Conservation (phyloP, 2,329 filamentous ascomycete genomes). For the Capronia coronata region DNA sequence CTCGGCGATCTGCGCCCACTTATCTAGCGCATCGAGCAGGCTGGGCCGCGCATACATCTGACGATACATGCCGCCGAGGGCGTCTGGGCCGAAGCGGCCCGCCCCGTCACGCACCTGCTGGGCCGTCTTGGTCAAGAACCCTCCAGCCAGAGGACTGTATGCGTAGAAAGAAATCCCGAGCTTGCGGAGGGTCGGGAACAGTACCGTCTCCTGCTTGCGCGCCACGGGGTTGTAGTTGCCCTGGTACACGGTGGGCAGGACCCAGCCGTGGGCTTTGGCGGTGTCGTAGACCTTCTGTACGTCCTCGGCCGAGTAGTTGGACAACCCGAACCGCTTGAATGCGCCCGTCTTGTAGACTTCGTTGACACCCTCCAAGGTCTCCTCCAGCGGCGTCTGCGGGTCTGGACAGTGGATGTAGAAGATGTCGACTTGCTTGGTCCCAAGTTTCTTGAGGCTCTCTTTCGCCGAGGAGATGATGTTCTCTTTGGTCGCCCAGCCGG, state of each 20-base stretch:
- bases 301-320: slow-evolving; percentile 33
- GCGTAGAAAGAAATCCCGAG: slow-evolving; percentile 31
- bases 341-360: slow-evolving; percentile 32
- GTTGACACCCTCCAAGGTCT: slow-evolving; percentile 34
- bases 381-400: slow-evolving; percentile 33
- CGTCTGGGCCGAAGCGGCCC: slow-evolving; percentile 31
- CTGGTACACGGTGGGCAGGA: slow-evolving; percentile 39
- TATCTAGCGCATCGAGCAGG: slow-evolving; percentile 31
- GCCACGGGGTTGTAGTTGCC: slow-evolving; percentile 37
- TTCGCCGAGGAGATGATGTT: slow-evolving; percentile 25
- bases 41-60: slow-evolving; percentile 31
- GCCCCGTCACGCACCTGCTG: slow-evolving; percentile 30
- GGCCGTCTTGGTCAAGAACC: slow-evolving; percentile 35
- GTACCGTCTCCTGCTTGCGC: slow-evolving; percentile 33
- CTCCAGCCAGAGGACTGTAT: slow-evolving; percentile 32
- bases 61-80: slow-evolving; percentile 26
- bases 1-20: slow-evolving; percentile 30
- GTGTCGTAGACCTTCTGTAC: slow-evolving; percentile 33
- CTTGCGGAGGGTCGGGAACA: slow-evolving; percentile 35
- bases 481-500: slow-evolving; percentile 16
- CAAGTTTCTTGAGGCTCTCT: slow-evolving; percentile 25
- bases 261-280: slow-evolving; percentile 32
- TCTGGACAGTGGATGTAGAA: slow-evolving; percentile 37
- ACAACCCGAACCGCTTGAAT: slow-evolving; percentile 36
- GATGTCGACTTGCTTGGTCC: slow-evolving; percentile 32